phyloP scores from a whole-genome alignment of 768 basidiomycete species.

The Serendipita indica region DNA sequence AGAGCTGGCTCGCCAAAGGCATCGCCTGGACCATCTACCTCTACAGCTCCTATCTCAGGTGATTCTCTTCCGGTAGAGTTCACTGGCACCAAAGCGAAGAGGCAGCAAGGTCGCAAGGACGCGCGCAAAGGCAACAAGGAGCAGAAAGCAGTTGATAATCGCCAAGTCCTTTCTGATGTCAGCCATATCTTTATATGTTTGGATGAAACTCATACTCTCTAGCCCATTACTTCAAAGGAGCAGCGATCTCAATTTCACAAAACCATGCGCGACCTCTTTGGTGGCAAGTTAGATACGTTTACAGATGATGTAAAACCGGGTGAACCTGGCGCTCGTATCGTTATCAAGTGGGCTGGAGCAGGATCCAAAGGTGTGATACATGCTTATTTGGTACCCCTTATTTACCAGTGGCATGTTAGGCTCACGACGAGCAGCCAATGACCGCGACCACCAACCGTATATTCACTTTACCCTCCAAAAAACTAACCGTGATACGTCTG shows the following conservation, averaged over 20 bases:
- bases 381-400: conserved; percentile 5
- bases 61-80: not conserved
- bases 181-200: too few relatives aligned
- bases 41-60: too few relatives aligned
- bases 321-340: conserved; percentile 61
- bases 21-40: not conserved
- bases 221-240: conserved; percentile 38
- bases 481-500: conserved; percentile 94
- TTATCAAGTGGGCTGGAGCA: conserved; percentile 57
- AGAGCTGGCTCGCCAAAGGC: too few relatives aligned
- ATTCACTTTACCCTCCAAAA: conserved; percentile 96
- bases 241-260: conserved; percentile 73
- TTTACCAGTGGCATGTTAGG: not conserved
- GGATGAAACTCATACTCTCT: too few relatives aligned
- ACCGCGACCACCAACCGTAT: conserved; percentile 34
- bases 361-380: conserved; percentile 9
- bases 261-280: conserved; percentile 63
- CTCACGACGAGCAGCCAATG: conserved; percentile 8
- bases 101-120: conserved; percentile 28
- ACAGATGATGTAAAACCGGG: conserved; percentile 25
- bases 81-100: conserved; percentile 29
- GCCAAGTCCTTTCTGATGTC: conserved; percentile 73
- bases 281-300: conserved; percentile 57
- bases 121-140: conserved; percentile 30
- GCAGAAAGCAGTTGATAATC: conserved; percentile 41